Evolutionary conservation across 2,329 filamentous ascomycete genomes (phyloP).

Genomic region (Fusarium verrucosum): DNA sequence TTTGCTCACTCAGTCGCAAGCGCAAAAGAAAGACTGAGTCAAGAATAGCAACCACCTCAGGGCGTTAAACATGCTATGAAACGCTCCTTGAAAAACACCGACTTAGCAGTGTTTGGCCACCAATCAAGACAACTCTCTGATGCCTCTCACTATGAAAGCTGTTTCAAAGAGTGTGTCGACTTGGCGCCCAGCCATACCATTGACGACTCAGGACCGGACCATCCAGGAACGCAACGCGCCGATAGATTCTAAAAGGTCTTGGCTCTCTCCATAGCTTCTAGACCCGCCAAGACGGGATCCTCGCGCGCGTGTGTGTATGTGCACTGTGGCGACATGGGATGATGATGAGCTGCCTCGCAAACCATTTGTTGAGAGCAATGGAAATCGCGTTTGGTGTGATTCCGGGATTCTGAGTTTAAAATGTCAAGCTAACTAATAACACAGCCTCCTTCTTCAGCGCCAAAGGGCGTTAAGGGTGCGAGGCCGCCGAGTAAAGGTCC

Average conservation of each 20-base stretch:
- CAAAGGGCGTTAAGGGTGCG: constrained; percentile 15
- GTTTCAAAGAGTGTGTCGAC: constrained; percentile 12
- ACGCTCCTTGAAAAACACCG: background rate
- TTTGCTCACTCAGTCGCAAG: background rate
- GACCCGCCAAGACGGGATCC: constrained; percentile 25
- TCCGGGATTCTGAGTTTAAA: background rate
- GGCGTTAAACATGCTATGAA: background rate
- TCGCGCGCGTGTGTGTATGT: background rate
- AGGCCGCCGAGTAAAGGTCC: constrained; percentile 32
- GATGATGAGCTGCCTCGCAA: constrained; percentile 10
- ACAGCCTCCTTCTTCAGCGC: constrained; percentile 37
- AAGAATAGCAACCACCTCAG: background rate
- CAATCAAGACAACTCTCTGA: constrained; percentile 6
- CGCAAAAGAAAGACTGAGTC: background rate
- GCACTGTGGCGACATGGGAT: constrained; percentile 26
- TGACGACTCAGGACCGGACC: constrained; percentile 14
- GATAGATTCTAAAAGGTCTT: constrained; percentile 27
- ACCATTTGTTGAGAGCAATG: constrained; percentile 13
- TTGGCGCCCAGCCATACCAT: constrained; percentile 33
- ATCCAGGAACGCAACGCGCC: constrained; percentile 8
- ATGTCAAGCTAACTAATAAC: constrained; percentile 11
- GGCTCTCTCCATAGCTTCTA: constrained; percentile 28
- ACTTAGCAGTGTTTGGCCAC: constrained; percentile 5
- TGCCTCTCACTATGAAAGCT: constrained; percentile 1
- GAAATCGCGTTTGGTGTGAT: constrained; percentile 7